Conservation (phyloP, 1,284 basidiomycete species). For the Ceratobasidium papillatum region DNA sequence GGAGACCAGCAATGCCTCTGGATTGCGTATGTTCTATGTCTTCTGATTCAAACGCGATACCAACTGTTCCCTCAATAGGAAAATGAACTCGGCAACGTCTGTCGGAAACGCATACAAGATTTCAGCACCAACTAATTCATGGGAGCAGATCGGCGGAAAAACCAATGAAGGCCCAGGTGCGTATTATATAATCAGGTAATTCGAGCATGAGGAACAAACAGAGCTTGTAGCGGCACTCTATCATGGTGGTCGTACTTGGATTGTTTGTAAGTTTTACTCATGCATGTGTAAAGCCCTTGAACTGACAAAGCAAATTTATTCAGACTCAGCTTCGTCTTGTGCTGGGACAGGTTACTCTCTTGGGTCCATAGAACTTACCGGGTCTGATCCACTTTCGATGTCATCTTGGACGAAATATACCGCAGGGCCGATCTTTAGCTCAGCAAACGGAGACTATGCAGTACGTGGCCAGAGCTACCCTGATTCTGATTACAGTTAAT, state of each 20-base stretch:
- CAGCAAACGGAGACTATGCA: constrained; percentile 44
- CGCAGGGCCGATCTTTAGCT: constrained; percentile 34
- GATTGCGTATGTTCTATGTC: constrained; percentile 14
- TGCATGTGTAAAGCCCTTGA: not conserved
- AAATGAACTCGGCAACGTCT: constrained; percentile 14
- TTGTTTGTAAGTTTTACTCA: constrained; percentile 31
- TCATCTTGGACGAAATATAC: constrained; percentile 49
- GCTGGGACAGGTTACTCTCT: constrained; percentile 41
- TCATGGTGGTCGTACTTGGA: constrained; percentile 39
- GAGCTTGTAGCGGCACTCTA: constrained; percentile 2
- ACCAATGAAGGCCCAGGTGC: constrained; percentile 32
- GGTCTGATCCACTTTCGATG: constrained; percentile 52
- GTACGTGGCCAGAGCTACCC: not conserved
- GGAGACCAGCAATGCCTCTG: constrained; percentile 26
- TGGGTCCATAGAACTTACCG: constrained; percentile 51
- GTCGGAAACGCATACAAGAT: constrained; percentile 5
- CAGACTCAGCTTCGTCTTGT: constrained; percentile 40
- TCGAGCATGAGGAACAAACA: too few species aligned
- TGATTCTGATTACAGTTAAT: not conserved
- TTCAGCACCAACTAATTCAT: constrained; percentile 10
- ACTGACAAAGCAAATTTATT: constrained; percentile 22
- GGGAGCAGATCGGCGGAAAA: constrained; percentile 19
- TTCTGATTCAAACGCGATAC: not conserved
- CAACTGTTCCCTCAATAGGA: not conserved
- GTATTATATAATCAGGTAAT: too few species aligned